These are phyloP conservation scores for Pinus taeda DNA, from an alignment of 75 land plant species.

Conservation along the genomic window DNA sequence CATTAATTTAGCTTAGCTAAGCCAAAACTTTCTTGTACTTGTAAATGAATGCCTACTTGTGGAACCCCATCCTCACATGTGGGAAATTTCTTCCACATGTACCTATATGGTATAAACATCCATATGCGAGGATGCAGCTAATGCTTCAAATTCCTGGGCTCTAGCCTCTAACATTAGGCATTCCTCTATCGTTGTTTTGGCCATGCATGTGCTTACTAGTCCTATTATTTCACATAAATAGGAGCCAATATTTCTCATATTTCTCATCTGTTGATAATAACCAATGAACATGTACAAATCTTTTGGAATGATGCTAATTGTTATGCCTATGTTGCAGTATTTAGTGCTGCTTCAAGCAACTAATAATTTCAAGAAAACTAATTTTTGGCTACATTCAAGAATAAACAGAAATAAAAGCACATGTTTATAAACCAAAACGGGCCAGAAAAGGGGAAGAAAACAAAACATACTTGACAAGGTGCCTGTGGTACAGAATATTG, in stretches of 20 bases:
- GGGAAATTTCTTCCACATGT: too few relatives aligned
- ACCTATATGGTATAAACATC: too few relatives aligned
- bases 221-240: neutral
- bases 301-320: neutral
- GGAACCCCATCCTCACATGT: too few relatives aligned
- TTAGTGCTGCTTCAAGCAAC: neutral
- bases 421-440: neutral
- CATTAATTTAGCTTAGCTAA: too few relatives aligned
- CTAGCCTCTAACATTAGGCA: neutral
- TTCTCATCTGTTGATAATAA: neutral
- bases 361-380: too few relatives aligned
- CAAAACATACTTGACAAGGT: neutral
- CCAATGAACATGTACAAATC: neutral
- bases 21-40: too few relatives aligned
- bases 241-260: neutral
- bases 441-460: neutral
- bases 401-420: too few relatives aligned
- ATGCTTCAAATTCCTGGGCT: too few relatives aligned
- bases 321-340: neutral
- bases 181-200: neutral
- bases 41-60: too few relatives aligned
- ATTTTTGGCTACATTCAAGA: too few relatives aligned
- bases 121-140: too few relatives aligned
- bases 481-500: slow-evolving; percentile 52
- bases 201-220: neutral